Conservation (phyloP, 2,329 filamentous ascomycete species). For the Sarocladium kiliense region DNA sequence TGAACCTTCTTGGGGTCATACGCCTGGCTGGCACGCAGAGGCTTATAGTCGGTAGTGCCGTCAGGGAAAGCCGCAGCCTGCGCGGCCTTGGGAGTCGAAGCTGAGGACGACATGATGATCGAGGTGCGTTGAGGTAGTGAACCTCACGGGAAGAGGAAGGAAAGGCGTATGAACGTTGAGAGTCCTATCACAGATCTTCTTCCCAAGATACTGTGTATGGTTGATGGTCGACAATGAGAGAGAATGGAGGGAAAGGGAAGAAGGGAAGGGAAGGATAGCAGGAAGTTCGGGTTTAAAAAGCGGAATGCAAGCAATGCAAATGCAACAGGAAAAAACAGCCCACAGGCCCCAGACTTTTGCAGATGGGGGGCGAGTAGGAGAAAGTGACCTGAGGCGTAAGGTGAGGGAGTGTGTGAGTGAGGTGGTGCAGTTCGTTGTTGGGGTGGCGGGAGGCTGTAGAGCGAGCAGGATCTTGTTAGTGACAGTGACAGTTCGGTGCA, state of each 20-base stretch:
- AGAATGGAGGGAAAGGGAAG: not conserved
- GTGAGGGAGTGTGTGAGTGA: not conserved
- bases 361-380: not conserved
- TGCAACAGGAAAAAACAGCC: not conserved
- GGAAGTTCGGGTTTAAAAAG: constrained; percentile 3
- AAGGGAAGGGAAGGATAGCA: constrained; percentile 3
- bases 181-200: not conserved
- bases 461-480: not conserved
- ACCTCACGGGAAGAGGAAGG: not conserved
- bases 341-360: constrained; percentile 3
- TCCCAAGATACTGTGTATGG: constrained; percentile 8
- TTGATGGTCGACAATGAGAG: not conserved
- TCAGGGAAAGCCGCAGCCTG: constrained; percentile 41
- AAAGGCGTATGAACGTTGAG: not conserved
- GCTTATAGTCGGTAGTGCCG: constrained; percentile 52
- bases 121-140: not conserved
- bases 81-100: constrained; percentile 28
- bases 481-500: not conserved
- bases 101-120: constrained; percentile 31
- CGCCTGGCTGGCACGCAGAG: constrained; percentile 35
- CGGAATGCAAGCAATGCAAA: not conserved
- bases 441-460: constrained; percentile 4
- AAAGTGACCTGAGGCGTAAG: constrained; percentile 1
- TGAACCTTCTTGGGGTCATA: constrained; percentile 67
- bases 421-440: constrained; percentile 2